These are phyloP conservation scores for Tetrapisispora fleetii DNA, from an alignment of 805 yeast genomes.

Conservation along the genomic window DNA sequence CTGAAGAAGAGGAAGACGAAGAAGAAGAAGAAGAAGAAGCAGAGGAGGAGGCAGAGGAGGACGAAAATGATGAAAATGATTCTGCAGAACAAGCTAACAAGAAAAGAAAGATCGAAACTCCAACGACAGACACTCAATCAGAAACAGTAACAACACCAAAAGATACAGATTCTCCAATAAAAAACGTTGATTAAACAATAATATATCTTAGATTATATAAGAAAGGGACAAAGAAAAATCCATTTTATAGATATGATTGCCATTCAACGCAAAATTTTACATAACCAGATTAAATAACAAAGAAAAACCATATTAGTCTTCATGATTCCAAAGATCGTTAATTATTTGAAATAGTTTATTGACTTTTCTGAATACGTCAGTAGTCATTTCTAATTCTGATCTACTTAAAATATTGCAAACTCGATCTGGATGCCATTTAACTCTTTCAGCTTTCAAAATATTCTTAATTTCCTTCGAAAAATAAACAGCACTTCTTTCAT, in stretches of 20 bases:
- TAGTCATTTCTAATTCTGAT: neutral
- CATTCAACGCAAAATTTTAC: neutral
- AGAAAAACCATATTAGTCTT: no score
- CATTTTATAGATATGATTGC: neutral
- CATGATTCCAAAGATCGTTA: constrained; percentile 31
- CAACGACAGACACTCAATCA: constrained; percentile 6
- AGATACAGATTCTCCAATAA: constrained; percentile 14
- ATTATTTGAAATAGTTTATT: constrained; percentile 37
- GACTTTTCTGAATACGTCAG: constrained; percentile 11
- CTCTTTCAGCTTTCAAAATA: constrained; percentile 38
- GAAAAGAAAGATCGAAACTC: constrained; percentile 11
- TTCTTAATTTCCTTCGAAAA: constrained; percentile 4
- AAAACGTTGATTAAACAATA: constrained; percentile 2
- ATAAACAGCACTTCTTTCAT: constrained; percentile 5
- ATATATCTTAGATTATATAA: neutral
- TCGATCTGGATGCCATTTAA: constrained; percentile 67
- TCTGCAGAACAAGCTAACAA: constrained; percentile 8
- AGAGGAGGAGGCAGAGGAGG: constrained; percentile 28
- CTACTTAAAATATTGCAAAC: neutral
- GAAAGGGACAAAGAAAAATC: neutral
- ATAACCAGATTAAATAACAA: no score
- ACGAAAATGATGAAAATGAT: constrained; percentile 21
- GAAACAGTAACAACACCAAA: constrained; percentile 22
- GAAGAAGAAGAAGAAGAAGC: constrained; percentile 33
- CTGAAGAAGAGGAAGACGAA: constrained; percentile 34